Conservation (phyloP, 768 basidiomycete genomes). For the Zangia roseola region DNA sequence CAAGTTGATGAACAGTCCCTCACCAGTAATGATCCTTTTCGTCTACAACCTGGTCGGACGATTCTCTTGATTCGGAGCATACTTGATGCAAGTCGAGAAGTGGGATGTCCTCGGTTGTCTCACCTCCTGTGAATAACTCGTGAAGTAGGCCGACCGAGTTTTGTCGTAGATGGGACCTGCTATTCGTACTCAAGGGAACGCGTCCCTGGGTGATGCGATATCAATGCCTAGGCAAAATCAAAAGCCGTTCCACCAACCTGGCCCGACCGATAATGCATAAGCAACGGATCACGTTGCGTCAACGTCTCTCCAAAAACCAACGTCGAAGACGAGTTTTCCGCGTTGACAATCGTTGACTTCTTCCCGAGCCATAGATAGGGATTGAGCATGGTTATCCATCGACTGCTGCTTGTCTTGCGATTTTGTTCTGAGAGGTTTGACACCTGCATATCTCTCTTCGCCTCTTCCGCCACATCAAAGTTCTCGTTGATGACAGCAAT, state of each 20-base stretch:
- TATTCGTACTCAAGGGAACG: conserved; percentile 17
- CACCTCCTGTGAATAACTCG: conserved; percentile 61
- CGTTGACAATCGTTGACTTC: conserved; percentile 68
- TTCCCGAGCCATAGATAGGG: conserved; percentile 85
- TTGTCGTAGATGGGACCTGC: conserved; percentile 46
- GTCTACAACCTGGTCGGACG: conserved; percentile 41
- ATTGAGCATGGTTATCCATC: conserved; percentile 78
- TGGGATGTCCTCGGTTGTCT: conserved; percentile 53
- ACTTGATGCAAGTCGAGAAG: conserved; percentile 50
- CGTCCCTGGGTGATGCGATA: conserved; percentile 12
- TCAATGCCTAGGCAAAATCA: conserved; percentile 12
- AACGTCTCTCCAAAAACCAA: conserved; percentile 76
- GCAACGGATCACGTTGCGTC: conserved; percentile 55
- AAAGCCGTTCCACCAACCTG: conserved; percentile 27
- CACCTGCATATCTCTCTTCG: conserved; percentile 80
- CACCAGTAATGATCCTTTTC: conserved; percentile 77
- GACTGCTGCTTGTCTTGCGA: conserved; percentile 43
- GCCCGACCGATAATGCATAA: conserved; percentile 30
- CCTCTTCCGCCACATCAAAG: conserved; percentile 88
- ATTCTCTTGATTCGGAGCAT: conserved; percentile 33
- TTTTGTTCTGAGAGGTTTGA: conserved; percentile 63
- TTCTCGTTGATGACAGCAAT: conserved; percentile 98
- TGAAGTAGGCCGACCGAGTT: conserved; percentile 63
- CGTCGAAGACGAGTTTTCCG: conserved; percentile 68
- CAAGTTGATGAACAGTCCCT: conserved; percentile 25